Evolutionary conservation across 2,329 filamentous ascomycete species (phyloP), one percentile per base, ranked within the genome.

Genomic region (Calonectria pauciramosa): DNA sequence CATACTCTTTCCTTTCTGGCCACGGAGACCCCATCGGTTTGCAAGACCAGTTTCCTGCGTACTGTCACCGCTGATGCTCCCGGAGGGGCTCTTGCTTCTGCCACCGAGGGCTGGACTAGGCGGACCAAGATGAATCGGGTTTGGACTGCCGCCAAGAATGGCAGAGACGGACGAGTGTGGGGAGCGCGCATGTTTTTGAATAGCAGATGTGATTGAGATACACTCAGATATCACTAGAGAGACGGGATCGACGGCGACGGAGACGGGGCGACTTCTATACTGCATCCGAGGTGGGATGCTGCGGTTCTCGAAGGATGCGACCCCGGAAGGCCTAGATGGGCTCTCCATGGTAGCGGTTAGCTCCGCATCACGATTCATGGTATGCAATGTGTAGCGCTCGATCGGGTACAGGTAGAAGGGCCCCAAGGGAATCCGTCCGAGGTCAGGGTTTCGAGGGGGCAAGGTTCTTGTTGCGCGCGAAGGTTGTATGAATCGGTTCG

Each of bases 191-290:
- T 98, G 94, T 87, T 99, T 99, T 82, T 98, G 96, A 91, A 99
- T 98, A 75, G 96, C 96, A 76, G 96, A 98, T 18, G 97, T 99
- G 87, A 99, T 96, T 59, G 96, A 96, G 83, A 99, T 99, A 86
- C 97, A 99, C 93, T 99, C 97, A 86, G 96, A 98, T 77, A 98
- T 98, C 78, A 99, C 96, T 81, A 99, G 89, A 64, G 96, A 96
- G 72, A 98, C 93, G 1, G 96, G 96, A 82, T 98, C 95, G 79
- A 98, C 94, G 54, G 96, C 95, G 76, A 98, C 95, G 41, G 94
- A 92, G 38, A 96, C 89, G 9, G 90, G 90, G 23, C 90, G 89
- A 80, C 88, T 91, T 80, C 90, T 87, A 80, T 92, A 92, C 79
- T 91, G 89, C 87, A 91, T 91, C 76, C 90, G 86, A 76, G 85